These are phyloP conservation scores for Crucihimalaya himalaica DNA, from an alignment of 345 rosid species.

Conservation along the genomic window DNA sequence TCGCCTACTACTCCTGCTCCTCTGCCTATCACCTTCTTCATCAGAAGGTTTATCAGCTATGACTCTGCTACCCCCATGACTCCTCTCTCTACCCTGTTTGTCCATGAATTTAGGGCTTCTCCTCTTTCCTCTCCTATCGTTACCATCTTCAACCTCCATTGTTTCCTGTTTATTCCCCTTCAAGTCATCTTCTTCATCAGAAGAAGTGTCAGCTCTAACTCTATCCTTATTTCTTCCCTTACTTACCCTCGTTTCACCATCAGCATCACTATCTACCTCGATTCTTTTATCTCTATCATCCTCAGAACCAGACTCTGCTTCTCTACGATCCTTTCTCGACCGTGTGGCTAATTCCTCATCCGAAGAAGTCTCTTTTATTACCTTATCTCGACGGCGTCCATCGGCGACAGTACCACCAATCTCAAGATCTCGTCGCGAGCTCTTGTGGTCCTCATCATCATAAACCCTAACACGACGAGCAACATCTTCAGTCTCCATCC, in stretches of 20 bases:
- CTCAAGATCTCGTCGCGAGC: conserved; percentile 31
- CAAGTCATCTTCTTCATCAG: conserved; percentile 12
- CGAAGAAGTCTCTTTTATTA: conserved; percentile 20
- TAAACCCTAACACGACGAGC: conserved; percentile 32
- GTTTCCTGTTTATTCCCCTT: no score
- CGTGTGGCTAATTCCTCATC: conserved; percentile 26
- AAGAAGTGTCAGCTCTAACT: conserved; percentile 30
- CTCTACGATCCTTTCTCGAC: conserved; percentile 21
- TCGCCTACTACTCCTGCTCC: conserved; percentile 29
- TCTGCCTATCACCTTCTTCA: conserved; percentile 36
- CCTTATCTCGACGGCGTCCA: conserved; percentile 25
- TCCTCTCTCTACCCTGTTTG: conserved; percentile 33
- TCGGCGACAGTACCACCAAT: conserved; percentile 1
- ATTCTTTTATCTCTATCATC: conserved; percentile 24
- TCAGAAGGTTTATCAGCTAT: conserved; percentile 38
- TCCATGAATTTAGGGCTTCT: conserved; percentile 23
- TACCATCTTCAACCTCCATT: conserved; percentile 14
- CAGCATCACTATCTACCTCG: conserved; percentile 6
- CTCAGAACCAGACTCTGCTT: conserved; percentile 14
- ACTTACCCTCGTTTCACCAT: conserved; percentile 16
- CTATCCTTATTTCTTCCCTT: conserved; percentile 13
- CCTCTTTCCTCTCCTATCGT: conserved; percentile 11
- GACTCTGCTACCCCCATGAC: conserved; percentile 34
- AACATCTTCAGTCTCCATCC: neutral
- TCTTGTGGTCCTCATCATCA: conserved; percentile 27